Conservation (phyloP, 2,329 filamentous ascomycete species). For the Apiospora hydei region DNA sequence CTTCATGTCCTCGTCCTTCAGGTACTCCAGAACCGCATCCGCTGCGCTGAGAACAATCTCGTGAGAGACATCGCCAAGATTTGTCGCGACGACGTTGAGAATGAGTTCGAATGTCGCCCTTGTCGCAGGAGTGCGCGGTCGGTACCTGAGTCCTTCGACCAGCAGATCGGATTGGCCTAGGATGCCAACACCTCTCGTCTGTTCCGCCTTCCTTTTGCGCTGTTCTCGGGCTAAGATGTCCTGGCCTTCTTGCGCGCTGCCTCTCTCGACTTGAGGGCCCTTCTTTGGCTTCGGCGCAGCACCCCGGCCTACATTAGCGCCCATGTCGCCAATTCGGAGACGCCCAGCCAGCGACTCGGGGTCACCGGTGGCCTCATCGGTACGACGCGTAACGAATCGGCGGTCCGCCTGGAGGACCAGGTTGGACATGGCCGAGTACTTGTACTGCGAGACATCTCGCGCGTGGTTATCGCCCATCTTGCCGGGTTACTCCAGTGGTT, state of each 20-base stretch:
- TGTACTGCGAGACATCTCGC: constrained; percentile 93
- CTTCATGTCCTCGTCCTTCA: constrained; percentile 96
- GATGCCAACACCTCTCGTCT: constrained; percentile 76
- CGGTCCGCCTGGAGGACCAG: constrained; percentile 99
- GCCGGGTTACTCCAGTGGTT: not conserved
- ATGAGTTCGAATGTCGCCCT: constrained; percentile 94
- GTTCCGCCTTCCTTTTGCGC: constrained; percentile 84
- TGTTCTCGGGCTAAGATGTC: constrained; percentile 86
- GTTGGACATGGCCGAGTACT: constrained; percentile 99
- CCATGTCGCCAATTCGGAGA: constrained; percentile 95
- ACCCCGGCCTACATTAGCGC: constrained; percentile 80
- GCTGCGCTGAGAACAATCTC: constrained; percentile 93
- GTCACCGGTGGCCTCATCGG: constrained; percentile 94
- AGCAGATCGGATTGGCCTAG: constrained; percentile 84
- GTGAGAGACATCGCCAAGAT: constrained; percentile 90
- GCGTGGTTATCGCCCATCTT: constrained; percentile 75
- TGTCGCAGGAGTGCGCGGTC: constrained; percentile 89
- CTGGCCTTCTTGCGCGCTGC: constrained; percentile 78
- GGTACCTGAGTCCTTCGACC: constrained; percentile 91
- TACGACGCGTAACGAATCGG: constrained; percentile 90
- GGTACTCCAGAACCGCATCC: constrained; percentile 86
- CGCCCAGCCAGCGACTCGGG: constrained; percentile 96
- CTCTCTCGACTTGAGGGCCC: constrained; percentile 76
- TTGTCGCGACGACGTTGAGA: constrained; percentile 85
- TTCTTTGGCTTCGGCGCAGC: constrained; percentile 83